Evolutionary conservation across 345 rosid species (phyloP).

Genomic region (Microthlaspi erraticum): DNA sequence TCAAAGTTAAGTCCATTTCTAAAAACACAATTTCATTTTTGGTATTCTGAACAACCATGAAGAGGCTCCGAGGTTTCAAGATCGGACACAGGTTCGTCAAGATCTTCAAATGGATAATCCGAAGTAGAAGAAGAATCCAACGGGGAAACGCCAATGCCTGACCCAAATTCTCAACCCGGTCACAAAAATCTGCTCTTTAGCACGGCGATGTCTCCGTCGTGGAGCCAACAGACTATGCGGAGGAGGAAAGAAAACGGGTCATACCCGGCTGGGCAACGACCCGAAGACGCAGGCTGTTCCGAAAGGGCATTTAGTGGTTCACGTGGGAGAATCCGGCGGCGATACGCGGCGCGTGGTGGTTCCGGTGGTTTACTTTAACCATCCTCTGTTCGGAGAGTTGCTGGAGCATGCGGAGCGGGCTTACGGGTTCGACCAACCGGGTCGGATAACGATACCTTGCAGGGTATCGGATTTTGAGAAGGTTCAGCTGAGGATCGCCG

Average conservation of each 20-base stretch:
- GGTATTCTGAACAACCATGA: conserved; percentile 44
- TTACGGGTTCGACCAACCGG: conserved; percentile 74
- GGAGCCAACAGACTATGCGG: conserved; percentile 48
- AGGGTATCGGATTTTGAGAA: conserved; percentile 77
- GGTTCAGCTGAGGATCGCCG: conserved; percentile 75
- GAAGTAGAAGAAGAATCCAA: conserved; percentile 46
- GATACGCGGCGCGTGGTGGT: conserved; percentile 60
- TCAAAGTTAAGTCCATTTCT: conserved; percentile 8
- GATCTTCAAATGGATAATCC: conserved; percentile 58
- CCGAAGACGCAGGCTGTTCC: conserved; percentile 50
- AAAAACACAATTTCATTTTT: not conserved
- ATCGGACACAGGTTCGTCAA: conserved; percentile 56
- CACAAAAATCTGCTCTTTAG: conserved; percentile 47
- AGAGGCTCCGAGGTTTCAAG: conserved; percentile 56
- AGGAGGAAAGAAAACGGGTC: conserved; percentile 42
- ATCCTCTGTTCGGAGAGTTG: conserved; percentile 81
- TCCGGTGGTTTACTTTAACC: conserved; percentile 84
- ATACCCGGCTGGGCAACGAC: conserved; percentile 51
- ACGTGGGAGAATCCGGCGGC: conserved; percentile 57
- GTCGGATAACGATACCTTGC: conserved; percentile 81
- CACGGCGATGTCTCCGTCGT: conserved; percentile 46
- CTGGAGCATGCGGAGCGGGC: conserved; percentile 73
- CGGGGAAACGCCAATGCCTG: conserved; percentile 33
- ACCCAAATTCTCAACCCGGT: conserved; percentile 42
- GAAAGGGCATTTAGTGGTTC: conserved; percentile 81